Conservation (phyloP, 805 yeast species). For the Saturnispora galanensis region DNA sequence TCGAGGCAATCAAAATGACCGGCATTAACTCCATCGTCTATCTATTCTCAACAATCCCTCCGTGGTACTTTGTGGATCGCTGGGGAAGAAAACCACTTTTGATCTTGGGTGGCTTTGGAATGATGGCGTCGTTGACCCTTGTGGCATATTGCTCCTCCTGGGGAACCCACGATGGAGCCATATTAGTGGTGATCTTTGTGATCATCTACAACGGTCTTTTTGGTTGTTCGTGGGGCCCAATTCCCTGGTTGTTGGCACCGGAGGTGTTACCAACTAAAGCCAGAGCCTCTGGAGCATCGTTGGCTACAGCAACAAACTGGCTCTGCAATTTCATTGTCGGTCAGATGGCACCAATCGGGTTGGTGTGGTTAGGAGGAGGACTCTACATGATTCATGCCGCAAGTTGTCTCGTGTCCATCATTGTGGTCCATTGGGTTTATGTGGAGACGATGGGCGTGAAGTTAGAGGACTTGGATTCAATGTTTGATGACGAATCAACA, state of each 20-base stretch:
- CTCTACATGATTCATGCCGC: slow-evolving; percentile 74
- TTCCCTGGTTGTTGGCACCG: slow-evolving; percentile 76
- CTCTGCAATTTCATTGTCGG: slow-evolving; percentile 87
- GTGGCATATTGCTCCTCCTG: slow-evolving; percentile 49
- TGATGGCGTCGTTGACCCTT: slow-evolving; percentile 60
- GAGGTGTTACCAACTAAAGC: slow-evolving; percentile 80
- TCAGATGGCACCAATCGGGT: slow-evolving; percentile 78
- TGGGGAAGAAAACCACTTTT: slow-evolving; percentile 91
- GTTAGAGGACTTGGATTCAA: slow-evolving; percentile 84
- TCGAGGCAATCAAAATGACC: slow-evolving; percentile 83
- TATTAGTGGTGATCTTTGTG: slow-evolving; percentile 59
- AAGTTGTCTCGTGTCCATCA: slow-evolving; percentile 63
- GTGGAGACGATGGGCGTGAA: slow-evolving; percentile 89
- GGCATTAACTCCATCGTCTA: slow-evolving; percentile 64
- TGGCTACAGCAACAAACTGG: slow-evolving; percentile 92
- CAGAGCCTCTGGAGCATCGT: slow-evolving; percentile 82
- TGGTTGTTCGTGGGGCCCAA: slow-evolving; percentile 91
- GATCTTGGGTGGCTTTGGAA: slow-evolving; percentile 65
- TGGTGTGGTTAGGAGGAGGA: slow-evolving; percentile 68
- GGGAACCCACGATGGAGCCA: slow-evolving; percentile 4
- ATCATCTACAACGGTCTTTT: slow-evolving; percentile 74
- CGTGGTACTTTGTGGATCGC: slow-evolving; percentile 81
- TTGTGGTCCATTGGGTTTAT: slow-evolving; percentile 61
- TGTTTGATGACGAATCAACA: slow-evolving; percentile 58
- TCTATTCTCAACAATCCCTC: slow-evolving; percentile 58